Evolutionary conservation across 441 rosid genomes (phyloP).

Genomic region (Macaranga tanarius): DNA sequence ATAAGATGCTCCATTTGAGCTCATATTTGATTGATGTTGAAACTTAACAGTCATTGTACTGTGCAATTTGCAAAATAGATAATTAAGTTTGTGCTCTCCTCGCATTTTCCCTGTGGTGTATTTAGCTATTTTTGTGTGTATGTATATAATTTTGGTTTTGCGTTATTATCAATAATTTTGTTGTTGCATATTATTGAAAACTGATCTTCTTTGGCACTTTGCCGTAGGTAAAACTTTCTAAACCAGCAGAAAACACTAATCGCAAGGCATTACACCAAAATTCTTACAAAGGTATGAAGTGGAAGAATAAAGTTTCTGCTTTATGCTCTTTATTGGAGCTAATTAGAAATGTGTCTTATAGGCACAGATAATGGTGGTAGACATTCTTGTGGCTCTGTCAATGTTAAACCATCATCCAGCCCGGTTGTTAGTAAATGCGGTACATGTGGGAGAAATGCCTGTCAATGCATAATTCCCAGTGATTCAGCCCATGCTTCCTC

Average conservation of each 20-base stretch:
- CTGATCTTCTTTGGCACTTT: slow-evolving; percentile 21
- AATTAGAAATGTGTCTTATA: slow-evolving; percentile 43
- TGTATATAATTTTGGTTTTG: neutral
- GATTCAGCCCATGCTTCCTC: slow-evolving; percentile 41
- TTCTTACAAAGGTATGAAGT: slow-evolving; percentile 59
- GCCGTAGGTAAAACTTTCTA: slow-evolving; percentile 43
- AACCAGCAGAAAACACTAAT: slow-evolving; percentile 31
- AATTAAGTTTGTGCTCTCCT: neutral
- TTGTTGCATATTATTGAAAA: neutral
- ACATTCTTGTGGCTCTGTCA: slow-evolving; percentile 28
- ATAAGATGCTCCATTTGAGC: neutral
- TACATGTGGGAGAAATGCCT: slow-evolving; percentile 40
- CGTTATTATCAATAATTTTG: neutral
- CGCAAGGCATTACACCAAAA: slow-evolving; percentile 26
- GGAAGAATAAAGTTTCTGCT: slow-evolving; percentile 37
- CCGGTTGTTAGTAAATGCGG: slow-evolving; percentile 41
- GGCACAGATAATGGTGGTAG: slow-evolving; percentile 39
- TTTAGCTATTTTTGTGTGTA: neutral
- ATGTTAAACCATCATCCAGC: slow-evolving; percentile 32
- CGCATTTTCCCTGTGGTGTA: neutral
- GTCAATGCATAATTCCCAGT: slow-evolving; percentile 49
- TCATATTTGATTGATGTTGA: neutral
- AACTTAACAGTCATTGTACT: neutral
- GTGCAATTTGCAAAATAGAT: neutral
- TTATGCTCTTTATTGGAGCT: slow-evolving; percentile 43